Base-by-base conservation (phyloP, 164 flowering plant genomes). In the Stephania cephalantha region DNA sequence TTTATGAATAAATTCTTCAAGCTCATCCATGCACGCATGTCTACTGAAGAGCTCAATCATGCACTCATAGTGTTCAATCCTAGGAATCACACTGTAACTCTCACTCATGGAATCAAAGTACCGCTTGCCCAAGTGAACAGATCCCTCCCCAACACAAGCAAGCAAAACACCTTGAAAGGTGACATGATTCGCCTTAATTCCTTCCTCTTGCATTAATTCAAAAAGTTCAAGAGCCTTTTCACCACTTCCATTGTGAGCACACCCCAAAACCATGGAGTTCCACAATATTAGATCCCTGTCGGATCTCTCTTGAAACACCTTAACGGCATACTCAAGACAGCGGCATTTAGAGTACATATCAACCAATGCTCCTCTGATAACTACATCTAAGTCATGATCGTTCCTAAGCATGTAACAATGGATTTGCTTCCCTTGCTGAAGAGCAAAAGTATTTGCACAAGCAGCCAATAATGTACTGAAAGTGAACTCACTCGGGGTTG, bases 331-430 rank as follows among this genome's bases (percentile, higher is more conserved):
- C 18, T 81, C 80, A 17, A 80, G 76, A 72, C 79, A 70, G 9
- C 82, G 84, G 68, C 91, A 88, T 82, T 85, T 86, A 10, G 87
- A 85, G 73, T 86, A 89, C 90, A 87, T 86, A 81, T 89, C 88
- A 64, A 89, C 83, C 70, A 89, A 73, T 46, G 90, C 86, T 72
- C 87, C 87, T 53, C 72, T 77, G 9, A 82, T 69, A 22, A 88
- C 87, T 44, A 77, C 68, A 80, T 87, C 88, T 2, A 81, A 79
- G 67, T 82, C 77, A 72, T 83, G 85, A 44, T 77, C 78, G 69
- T 86, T 86, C 73, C 90, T 83, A 11, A 88, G 80, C 86, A 87
- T 85, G 77, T 85, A 87, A 10, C 83, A 85, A 82, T 90, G 91
- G 22, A 88, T 84, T 79, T 89, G 87, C 79, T 83, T 90, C 7